phyloP scores from a whole-genome alignment of 2,329 filamentous ascomycete genomes.

The Fusarium phyllophilum region DNA sequence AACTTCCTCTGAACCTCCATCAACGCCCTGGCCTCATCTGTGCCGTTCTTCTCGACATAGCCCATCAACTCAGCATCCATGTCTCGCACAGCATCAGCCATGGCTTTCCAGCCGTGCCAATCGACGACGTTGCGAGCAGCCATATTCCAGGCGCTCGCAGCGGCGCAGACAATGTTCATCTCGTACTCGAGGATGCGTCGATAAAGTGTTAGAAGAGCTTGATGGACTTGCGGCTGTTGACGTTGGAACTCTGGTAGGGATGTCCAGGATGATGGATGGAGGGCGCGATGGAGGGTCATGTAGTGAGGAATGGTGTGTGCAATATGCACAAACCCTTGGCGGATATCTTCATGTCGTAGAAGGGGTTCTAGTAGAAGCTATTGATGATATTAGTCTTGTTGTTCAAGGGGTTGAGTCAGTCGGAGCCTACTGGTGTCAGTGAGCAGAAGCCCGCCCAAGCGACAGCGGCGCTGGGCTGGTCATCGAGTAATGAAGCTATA shows the following conservation, averaged over 20 bases:
- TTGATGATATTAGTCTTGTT: background rate
- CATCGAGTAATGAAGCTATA: conserved; percentile 41
- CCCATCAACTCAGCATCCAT: conserved; percentile 42
- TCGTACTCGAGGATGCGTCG: conserved; percentile 51
- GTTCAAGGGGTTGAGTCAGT: background rate
- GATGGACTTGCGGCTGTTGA: conserved; percentile 34
- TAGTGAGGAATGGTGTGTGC: conserved; percentile 50
- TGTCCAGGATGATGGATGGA: conserved; percentile 40
- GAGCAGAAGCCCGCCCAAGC: conserved; percentile 52
- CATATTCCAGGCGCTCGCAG: conserved; percentile 51
- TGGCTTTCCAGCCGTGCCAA: conserved; percentile 46
- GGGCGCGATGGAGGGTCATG: conserved; percentile 46
- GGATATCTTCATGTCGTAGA: conserved; percentile 46
- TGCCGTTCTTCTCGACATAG: conserved; percentile 38
- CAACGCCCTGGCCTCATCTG: conserved; percentile 26
- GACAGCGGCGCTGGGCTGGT: conserved; percentile 45
- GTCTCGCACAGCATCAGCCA: conserved; percentile 43
- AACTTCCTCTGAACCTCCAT: conserved; percentile 26
- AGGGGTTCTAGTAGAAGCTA: conserved; percentile 52
- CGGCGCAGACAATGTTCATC: conserved; percentile 54
- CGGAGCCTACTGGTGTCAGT: conserved; percentile 49
- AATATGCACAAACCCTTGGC: conserved; percentile 46
- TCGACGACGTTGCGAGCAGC: conserved; percentile 51
- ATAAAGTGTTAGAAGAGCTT: conserved; percentile 44
- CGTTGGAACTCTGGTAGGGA: conserved; percentile 39